Percentiles rank a stretch among this genome's conserved stretches.
Conservation (phyloP, 2,329 filamentous ascomycete genomes). For the Amphichorda felina region DNA sequence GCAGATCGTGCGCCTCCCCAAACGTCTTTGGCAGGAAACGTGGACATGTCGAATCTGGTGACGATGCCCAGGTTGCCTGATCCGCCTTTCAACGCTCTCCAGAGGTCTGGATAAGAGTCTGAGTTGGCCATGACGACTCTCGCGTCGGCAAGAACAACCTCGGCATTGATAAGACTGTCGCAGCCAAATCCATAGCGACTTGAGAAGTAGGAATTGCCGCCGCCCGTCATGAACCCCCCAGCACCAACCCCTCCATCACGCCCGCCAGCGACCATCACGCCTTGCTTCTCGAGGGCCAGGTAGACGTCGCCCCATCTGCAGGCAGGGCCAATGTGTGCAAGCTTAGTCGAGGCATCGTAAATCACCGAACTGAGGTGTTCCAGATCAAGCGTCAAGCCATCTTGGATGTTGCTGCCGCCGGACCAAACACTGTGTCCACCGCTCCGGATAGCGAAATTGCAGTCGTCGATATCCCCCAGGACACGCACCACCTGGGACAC, state of each 20-base stretch:
- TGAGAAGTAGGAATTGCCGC: conserved; percentile 36
- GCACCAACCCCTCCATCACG: conserved; percentile 27
- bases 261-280: conserved; percentile 24
- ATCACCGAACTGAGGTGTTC: not conserved
- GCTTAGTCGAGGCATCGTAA: not conserved
- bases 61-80: conserved; percentile 27
- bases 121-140: conserved; percentile 25
- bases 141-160: conserved; percentile 35
- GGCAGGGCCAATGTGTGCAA: not conserved
- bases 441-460: conserved; percentile 1
- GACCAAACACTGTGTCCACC: conserved; percentile 5
- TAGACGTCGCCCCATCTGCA: not conserved
- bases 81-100: conserved; percentile 29
- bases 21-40: conserved; percentile 12
- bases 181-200: conserved; percentile 30
- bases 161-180: conserved; percentile 29
- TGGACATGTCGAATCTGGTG: conserved; percentile 16
- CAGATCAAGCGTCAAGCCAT: conserved; percentile 4
- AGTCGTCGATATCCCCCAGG: too few relatives aligned
- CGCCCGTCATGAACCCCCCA: conserved; percentile 29
- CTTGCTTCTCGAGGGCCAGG: too few relatives aligned
- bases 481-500: too few relatives aligned
- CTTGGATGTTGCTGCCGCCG: conserved; percentile 4
- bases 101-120: conserved; percentile 29
- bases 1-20: not conserved